Percentiles rank a stretch among this genome's conserved stretches.
These are phyloP conservation scores for Thinopyrum elongatum DNA, from an alignment of 176 grass and related monocot genomes.

Conservation along the genomic window DNA sequence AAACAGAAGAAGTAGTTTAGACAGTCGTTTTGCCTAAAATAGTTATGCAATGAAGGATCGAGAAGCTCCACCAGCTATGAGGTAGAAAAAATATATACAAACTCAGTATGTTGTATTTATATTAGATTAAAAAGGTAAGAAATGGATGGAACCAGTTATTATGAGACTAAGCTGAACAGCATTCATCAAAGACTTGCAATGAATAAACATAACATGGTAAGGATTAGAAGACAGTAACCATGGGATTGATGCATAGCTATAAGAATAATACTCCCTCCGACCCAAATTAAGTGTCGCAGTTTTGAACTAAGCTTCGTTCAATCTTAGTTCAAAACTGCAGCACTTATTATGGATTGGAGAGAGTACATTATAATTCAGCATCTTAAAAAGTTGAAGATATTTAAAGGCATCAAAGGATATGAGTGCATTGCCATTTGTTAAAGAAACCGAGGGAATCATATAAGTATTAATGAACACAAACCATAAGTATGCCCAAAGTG, in stretches of 20 bases:
- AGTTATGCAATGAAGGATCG: conserved; percentile 74
- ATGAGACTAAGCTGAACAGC: conserved; percentile 1
- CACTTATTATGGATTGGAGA: no score
- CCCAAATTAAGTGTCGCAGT: no score
- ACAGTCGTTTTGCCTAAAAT: conserved; percentile 87
- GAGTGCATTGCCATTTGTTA: neutral
- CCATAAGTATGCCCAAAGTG: neutral
- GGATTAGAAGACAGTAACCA: neutral
- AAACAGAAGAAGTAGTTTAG: conserved; percentile 99
- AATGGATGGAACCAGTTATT: neutral
- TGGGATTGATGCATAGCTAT: neutral
- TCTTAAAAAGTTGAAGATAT: neutral
- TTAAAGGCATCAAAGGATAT: neutral
- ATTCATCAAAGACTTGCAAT: neutral
- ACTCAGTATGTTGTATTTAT: conserved; percentile 11
- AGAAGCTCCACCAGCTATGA: conserved; percentile 91
- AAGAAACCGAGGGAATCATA: conserved; percentile 2
- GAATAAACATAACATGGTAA: neutral
- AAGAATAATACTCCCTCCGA: neutral
- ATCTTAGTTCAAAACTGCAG: no score
- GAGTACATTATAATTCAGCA: neutral
- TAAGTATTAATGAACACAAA: conserved; percentile 3
- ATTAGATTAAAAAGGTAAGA: conserved; percentile 8
- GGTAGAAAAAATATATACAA: conserved; percentile 13
- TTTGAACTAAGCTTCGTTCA: no score